Base-by-base conservation (phyloP, 2,329 filamentous ascomycete species). In the Graphiopsis chlorocephala region DNA sequence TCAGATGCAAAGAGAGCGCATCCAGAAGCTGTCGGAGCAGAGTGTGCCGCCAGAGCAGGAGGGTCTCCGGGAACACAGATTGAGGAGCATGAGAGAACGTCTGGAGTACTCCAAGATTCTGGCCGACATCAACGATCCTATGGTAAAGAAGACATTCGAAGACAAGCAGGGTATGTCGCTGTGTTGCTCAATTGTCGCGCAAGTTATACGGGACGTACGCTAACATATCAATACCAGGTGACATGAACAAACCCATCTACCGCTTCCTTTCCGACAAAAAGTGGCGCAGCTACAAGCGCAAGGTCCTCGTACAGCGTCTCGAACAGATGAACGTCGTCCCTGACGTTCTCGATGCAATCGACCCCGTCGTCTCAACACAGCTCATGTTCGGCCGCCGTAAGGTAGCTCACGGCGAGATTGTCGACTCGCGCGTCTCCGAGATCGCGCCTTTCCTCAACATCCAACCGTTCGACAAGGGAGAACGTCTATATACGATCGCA, bases 181-280 rank as follows among this genome's bases (percentile, higher is more conserved):
- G 26, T 35, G 6, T 12, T 56, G 20, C 11, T 23, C 29, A 35
- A 17, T 4, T 23, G 8, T 23, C 17, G n/a, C 38, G 8, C 20
- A 45, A 20, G 11, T 20, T 29, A 8, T 10, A 50, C 20, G 15
- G 47, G n/a, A 47, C 56, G 47, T 33, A 31, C 59, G 20, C 50
- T 53, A 53, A 53, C 50, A 64, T 20, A 20, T 23, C 26, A 12
- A 29, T 48, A 14, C 14, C 69, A 97, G 93, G 90, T 69, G 93
- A 98, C 78, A 94, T 98, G 92, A 89, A 87, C 81, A 96, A 96
- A 78, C 94, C 94, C 68, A 93, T 99, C 75, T 99, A 99, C 82
- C 91, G 94, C 69, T 86, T 91, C 78, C 89, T 98, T 59, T 92
- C 94, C 66, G 86, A 97, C 74, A 82, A 85, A 72, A 93, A 96